Base-by-base conservation (phyloP, 2,329 filamentous ascomycete species). In the Arthrobotrys musiformis region DNA sequence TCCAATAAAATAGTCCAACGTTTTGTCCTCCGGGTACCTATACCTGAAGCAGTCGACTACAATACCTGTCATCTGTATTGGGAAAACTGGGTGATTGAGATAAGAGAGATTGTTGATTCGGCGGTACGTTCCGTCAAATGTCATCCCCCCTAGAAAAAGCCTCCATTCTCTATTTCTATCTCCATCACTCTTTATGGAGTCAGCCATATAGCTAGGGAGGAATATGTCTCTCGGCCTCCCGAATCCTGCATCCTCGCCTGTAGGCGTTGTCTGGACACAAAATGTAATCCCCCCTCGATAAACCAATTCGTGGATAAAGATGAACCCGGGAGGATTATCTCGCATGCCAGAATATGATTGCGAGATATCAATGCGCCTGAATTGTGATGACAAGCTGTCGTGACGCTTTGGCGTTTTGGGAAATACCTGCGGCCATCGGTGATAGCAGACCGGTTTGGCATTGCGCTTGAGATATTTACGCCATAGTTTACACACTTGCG, bases 401-500 rank as follows among this genome's bases (percentile, higher is more conserved):
- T 61, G 58, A 0, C 48, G 48, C 11, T 48, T 63, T 7, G 48
- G 58, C 5, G 58, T 22, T 9, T 48, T 44, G 1, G 58, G 68
- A 17, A 37, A 24, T 7, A 63, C 17, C 17, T 28, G 48, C 0
- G 50, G 40, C 69, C 69, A 73, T 6, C 40, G 61, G n/a, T 73
- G 69, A 30, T 73, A 73, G 33, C 69, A 73, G 11, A 24, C 30
- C n/a, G 61, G 52, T 37, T 73, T 73, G 11, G 48, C 50, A n/a
- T 73, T 73, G 40, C 42, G 69, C 9, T 46, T 33, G 11, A 73
- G 52, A 26, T 73, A 67, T 35, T 54, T 67, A 19, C 69, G 60
- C 69, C 69, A 73, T 40, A 66, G 5, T 17, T 73, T 73, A 30
- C 69, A 73, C 1, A 73, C 69, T 42, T 73, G 69, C 2, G 61